Evolutionary conservation across 2,329 filamentous ascomycete genomes (phyloP), one percentile per base, ranked within the genome.

Genomic region (Hypoxylon sp.): DNA sequence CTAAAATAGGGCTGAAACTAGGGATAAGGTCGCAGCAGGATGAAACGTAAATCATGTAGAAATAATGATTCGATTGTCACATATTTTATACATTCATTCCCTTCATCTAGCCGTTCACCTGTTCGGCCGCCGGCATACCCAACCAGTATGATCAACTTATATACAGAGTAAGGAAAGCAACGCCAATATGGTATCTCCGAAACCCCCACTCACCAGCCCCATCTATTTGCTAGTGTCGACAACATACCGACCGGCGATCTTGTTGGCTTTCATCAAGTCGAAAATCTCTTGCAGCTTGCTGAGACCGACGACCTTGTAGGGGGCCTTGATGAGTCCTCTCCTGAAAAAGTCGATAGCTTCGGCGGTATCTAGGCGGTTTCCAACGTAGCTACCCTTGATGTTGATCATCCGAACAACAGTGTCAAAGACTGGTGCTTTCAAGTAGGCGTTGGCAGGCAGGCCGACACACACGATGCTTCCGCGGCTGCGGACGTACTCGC

Each of bases 351-450:
- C 94, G 67, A 98, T 84, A 2, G 95, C 94, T 83, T 98, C 95
- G 55, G 89, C 87, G 0, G 89, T 91, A 78, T 98, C 95, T 77
- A 91, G 89, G 71, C 95, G 88, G 83, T 97, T 97, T 61, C 95
- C 95, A 71, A 98, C 95, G 77, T 97, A 97, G 73, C 89, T 93
- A 65, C 94, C 94, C 83, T 92, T 92, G 84, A 98, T 97, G 73
- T 81, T 89, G 82, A 97, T 89, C 93, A 97, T 97, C 81, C 74
- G 83, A 76, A 95, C 85, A 67, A 97, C 95, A 6, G 91, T 93
- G 76, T 94, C 90, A 78, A 97, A 97, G 58, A 97, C 93, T 38
- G 93, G 92, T 1, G 94, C 93, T 72, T 87, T 87, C 69, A 97
- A 85, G 79, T 85, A 91, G 1, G 94, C 93, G 69, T 89, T 85